These are phyloP conservation scores for Calamus simplicifolius DNA, from an alignment of 176 grass and related monocot genomes.

Conservation along the genomic window DNA sequence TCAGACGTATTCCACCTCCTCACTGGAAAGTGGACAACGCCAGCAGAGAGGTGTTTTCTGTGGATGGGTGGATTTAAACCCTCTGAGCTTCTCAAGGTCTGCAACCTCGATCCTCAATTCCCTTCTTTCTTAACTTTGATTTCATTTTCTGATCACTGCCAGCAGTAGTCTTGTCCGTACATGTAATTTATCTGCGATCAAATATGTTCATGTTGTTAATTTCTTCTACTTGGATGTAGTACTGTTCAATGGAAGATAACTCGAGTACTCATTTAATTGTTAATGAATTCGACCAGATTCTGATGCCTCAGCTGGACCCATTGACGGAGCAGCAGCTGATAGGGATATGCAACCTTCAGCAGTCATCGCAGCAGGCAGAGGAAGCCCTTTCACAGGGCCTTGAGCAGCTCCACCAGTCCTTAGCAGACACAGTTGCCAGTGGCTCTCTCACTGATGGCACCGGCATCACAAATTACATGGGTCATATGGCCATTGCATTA, in stretches of 20 bases:
- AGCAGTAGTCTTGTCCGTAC: no score
- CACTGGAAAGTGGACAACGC: slow-evolving; percentile 65
- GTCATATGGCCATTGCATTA: slow-evolving; percentile 55
- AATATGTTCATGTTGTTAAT: no score
- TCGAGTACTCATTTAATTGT: neutral
- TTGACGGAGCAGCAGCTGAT: slow-evolving; percentile 6
- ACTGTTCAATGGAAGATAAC: no score
- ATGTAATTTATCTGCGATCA: no score
- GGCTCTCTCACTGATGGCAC: slow-evolving; percentile 44
- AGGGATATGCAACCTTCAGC: slow-evolving; percentile 6
- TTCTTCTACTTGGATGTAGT: no score
- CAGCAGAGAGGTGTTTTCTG: slow-evolving; percentile 81
- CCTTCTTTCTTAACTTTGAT: no score
- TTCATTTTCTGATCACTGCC: no score
- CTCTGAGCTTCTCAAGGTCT: slow-evolving; percentile 86
- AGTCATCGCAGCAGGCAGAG: slow-evolving; percentile 6
- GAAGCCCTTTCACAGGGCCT: slow-evolving; percentile 4
- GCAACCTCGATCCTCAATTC: neutral
- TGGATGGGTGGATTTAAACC: slow-evolving; percentile 99
- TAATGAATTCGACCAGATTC: neutral
- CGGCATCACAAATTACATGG: slow-evolving; percentile 47
- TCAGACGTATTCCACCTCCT: slow-evolving; percentile 89
- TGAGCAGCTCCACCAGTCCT: slow-evolving; percentile 5
- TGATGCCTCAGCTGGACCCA: slow-evolving; percentile 6
- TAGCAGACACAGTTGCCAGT: slow-evolving; percentile 8